phyloP scores from a whole-genome alignment of 345 rosid genomes.

The Clarkia xantiana region DNA sequence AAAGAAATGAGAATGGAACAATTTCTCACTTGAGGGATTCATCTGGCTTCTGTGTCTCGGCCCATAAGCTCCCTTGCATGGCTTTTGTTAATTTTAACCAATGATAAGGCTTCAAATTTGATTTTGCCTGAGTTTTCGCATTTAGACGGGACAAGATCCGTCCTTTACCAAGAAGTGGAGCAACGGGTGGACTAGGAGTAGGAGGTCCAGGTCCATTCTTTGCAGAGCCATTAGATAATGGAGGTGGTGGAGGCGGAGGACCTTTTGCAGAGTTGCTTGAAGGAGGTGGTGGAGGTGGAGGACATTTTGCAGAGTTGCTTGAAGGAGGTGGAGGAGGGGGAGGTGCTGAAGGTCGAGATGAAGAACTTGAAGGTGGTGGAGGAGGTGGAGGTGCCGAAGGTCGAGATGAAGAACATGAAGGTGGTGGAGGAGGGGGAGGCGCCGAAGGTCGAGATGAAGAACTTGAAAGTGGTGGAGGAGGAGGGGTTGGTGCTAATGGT shows the following conservation, averaged over 20 bases:
- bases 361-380: background rate
- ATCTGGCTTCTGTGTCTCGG: slow-evolving; percentile 77
- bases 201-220: slow-evolving; percentile 20
- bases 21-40: slow-evolving; percentile 60
- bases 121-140: slow-evolving; percentile 36
- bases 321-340: slow-evolving; percentile 3
- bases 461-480: background rate
- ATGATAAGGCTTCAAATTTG: slow-evolving; percentile 88
- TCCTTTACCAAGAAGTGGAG: slow-evolving; percentile 41
- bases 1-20: slow-evolving; percentile 4
- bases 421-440: no score
- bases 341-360: slow-evolving; percentile 1
- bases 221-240: slow-evolving; percentile 8
- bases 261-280: slow-evolving; percentile 3
- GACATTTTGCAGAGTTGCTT: slow-evolving; percentile 2
- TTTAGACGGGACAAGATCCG: slow-evolving; percentile 45
- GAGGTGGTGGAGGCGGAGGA: slow-evolving; percentile 12
- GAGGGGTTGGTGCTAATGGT: background rate
- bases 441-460: background rate
- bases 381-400: slow-evolving; percentile 2
- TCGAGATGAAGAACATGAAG: no score
- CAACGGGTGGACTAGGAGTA: slow-evolving; percentile 20
- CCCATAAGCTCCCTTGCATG: slow-evolving; percentile 93
- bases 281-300: slow-evolving; percentile 7
- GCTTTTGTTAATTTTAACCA: slow-evolving; percentile 94